Conservation (phyloP, 169 alveolate genomes). For the Eimeria tenella region DNA sequence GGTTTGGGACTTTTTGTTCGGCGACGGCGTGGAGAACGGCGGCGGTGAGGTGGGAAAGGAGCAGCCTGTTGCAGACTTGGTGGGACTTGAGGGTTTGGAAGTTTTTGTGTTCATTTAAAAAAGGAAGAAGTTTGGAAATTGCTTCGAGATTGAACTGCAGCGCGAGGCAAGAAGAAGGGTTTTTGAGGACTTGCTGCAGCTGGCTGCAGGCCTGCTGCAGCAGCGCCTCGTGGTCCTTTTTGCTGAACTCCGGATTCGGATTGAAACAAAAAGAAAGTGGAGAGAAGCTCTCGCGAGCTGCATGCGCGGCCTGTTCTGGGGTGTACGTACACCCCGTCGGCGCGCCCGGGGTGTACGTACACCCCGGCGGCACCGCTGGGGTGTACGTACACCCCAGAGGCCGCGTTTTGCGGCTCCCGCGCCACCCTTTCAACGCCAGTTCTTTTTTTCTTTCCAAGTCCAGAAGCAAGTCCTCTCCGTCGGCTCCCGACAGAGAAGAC, state of each 20-base stretch:
- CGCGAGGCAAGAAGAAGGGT: slow-evolving; percentile 24
- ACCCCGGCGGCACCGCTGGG: neutral
- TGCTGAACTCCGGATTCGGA: neutral
- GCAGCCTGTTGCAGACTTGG: slow-evolving; percentile 18
- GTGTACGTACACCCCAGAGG: neutral
- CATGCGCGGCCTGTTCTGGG: neutral
- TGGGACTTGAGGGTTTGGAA: neutral
- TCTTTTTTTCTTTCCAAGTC: neutral
- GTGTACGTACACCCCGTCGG: neutral
- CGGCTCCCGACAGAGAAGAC: neutral
- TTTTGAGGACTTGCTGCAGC: neutral
- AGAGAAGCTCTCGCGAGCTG: neutral
- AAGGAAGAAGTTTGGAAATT: slow-evolving; percentile 33
- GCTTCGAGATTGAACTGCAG: slow-evolving; percentile 45
- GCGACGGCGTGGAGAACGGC: slow-evolving; percentile 52
- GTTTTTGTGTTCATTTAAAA: neutral
- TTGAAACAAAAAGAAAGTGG: neutral
- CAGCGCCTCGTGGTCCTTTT: neutral
- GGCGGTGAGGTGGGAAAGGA: slow-evolving; percentile 31
- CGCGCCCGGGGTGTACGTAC: neutral
- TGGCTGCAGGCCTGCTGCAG: neutral
- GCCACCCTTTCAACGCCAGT: neutral
- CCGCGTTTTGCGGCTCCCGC: neutral
- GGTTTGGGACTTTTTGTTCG: neutral
- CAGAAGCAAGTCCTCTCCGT: neutral